Evolutionary conservation across 2,329 filamentous ascomycete genomes (phyloP), one percentile per base, ranked within the genome.

Genomic region (Cylindrodendrum hubeiense): DNA sequence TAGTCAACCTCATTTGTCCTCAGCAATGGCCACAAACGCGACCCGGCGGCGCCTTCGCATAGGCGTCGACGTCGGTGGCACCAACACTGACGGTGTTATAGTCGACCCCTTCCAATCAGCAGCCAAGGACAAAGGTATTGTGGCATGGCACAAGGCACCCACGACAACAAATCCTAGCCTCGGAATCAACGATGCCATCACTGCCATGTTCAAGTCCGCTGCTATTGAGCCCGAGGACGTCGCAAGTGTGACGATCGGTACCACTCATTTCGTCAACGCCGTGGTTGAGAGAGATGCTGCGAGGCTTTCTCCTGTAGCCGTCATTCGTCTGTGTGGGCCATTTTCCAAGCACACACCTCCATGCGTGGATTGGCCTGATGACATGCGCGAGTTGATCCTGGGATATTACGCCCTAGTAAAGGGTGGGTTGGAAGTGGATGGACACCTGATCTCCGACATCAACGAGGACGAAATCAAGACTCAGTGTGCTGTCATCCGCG

Each of bases 191-290:
- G 21, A 63, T 34, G 81, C 81, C 41, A 82, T 87, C 60, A 77
- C 74, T 6, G 74, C 76, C 24, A 83, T 86, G 78, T 79, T 87
- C 64, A 53, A 75, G 15, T 69, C 75, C 1, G 73, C 78, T 15
- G 56, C 65, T 6, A 74, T 82, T 34, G 64, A 71, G 43, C 78
- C 81, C 0, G 70, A 74, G 0, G 73, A 81, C 6, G 78, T 87
- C 19, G 80, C 82, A 15, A 83, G 82, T 64, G 81, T 87, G 15
- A 85, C 84, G 3, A 86, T 87, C 66, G 85, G 85, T 56, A 86
- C 84, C 1, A 89, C 87, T 1, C 86, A 89, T 64, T 89, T 89
- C 68, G 81, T 89, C 69, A 89, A 89, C 65, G 86, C 86, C 9
- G 84, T 89, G 3, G 79, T 89, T 1, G 85, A 89, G 72, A 79